Base-by-base conservation (phyloP, 768 basidiomycete species). In the Cyathus striatus region DNA sequence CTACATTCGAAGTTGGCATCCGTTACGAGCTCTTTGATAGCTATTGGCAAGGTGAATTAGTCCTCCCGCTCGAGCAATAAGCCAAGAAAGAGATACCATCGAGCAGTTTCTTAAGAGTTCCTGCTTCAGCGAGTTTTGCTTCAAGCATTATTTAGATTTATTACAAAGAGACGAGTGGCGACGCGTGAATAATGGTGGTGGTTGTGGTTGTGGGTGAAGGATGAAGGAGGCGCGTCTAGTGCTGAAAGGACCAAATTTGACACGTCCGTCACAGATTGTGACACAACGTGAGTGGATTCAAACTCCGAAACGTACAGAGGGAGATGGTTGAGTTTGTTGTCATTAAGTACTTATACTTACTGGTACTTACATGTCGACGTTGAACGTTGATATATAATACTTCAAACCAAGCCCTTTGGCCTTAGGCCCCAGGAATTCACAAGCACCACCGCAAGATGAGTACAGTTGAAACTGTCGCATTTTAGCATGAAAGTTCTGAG, bases 1-100 rank as follows among this genome's bases (percentile, higher is more conserved):
- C 82, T 90, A 64, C 95, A 97, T 58, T 95, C 89, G 55, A 98
- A 96, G 65, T 98, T 98, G 59, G 92, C 94, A 60, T 98, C 96
- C 4, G 91, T 82, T 37, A 99, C 94, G 37, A 97, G 83, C 60
- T 98, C 96, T 65, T 96, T 98, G 78, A 98, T 81, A 43, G 94
- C 95, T 97, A n/a, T n/a, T n/a, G n/a, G 44, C 20, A 30, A n/a
- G 44, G 36, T 30, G 27, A n/a, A 30, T 30, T 30, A n/a, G n/a
- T n/a, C 9, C 27, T 7, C n/a, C 27, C 7, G 27, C 27, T 30
- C 25, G 23, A 45, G 51, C 44, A 45, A 40, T 10, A 23, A 34
- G 16, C 20, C 32, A 34, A 24, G n/a, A 2, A 18, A 13, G 17
- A 63, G 83, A 12, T 49, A 95, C 95, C 85, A 56, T 99, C 95